A percentile compares a stretch with the other conserved stretches of the same genome.
These are phyloP conservation scores for Schizophyllum amplum DNA, from an alignment of 1,284 basidiomycete genomes.

Conservation along the genomic window DNA sequence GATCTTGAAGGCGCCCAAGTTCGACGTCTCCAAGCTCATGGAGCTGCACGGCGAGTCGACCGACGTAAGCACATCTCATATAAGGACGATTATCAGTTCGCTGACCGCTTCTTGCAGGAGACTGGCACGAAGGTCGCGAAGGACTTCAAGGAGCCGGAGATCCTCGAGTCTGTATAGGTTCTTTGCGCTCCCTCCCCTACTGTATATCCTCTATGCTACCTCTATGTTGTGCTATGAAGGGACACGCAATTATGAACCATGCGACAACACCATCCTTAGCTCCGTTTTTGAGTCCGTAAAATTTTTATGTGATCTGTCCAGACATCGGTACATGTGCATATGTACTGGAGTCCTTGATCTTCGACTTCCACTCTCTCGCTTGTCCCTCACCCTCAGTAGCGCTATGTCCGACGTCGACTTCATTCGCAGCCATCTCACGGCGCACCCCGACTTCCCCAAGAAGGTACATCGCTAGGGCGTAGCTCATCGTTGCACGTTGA, in stretches of 20 bases:
- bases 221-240: conserved; percentile 3
- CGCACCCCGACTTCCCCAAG: conserved; percentile 81
- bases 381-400: conserved; percentile 6
- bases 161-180: conserved; percentile 69
- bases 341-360: background rate
- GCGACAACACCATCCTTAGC: background rate
- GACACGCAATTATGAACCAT: background rate
- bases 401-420: conserved; percentile 73
- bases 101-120: conserved; percentile 51
- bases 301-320: background rate
- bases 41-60: conserved; percentile 94
- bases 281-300: background rate
- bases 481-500: background rate
- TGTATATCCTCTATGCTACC: conserved; percentile 15
- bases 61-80: conserved; percentile 53
- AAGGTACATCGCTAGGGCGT: conserved; percentile 42
- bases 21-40: conserved; percentile 91
- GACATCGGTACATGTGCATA: background rate
- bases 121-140: conserved; percentile 81
- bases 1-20: conserved; percentile 96
- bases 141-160: conserved; percentile 91
- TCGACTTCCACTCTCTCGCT: conserved; percentile 9
- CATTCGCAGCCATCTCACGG: conserved; percentile 58
- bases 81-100: conserved; percentile 3
- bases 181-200: conserved; percentile 10